Conservation (phyloP, 805 yeast genomes). For the Priceomyces medius region DNA sequence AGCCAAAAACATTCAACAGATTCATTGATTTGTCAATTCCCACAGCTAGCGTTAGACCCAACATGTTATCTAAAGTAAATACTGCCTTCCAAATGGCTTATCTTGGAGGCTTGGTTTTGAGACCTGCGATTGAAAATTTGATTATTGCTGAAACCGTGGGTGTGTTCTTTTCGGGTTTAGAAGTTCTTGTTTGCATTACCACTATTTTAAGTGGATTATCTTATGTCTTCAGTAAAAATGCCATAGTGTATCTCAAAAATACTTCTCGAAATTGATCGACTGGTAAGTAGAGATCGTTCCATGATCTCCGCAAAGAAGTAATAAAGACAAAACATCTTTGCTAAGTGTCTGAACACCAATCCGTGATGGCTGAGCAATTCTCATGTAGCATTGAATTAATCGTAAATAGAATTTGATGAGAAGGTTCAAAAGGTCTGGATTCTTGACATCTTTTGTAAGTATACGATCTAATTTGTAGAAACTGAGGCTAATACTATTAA, state of each 20-base stretch:
- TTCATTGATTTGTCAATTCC: conserved; percentile 79
- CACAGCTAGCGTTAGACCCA: conserved; percentile 86
- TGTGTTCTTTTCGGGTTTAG: conserved; percentile 23
- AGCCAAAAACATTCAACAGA: conserved; percentile 69
- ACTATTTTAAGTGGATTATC: conserved; percentile 78
- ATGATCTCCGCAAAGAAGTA: conserved; percentile 15
- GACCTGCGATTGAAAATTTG: conserved; percentile 29
- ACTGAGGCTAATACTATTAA: conserved; percentile 1
- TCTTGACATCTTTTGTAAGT: neutral
- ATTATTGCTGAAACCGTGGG: conserved; percentile 8
- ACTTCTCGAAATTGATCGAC: conserved; percentile 7
- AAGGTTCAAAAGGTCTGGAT: conserved; percentile 1
- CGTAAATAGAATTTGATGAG: conserved; percentile 5
- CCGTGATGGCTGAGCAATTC: neutral
- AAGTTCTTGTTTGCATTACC: conserved; percentile 45
- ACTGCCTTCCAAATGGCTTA: conserved; percentile 93
- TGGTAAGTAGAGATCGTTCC: conserved; percentile 12
- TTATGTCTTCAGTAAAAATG: conserved; percentile 67
- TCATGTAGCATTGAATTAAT: conserved; percentile 1
- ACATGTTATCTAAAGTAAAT: conserved; percentile 79
- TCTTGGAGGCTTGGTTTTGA: conserved; percentile 51
- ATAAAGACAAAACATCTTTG: conserved; percentile 14
- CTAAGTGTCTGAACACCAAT: neutral
- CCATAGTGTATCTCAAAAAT: conserved; percentile 52
- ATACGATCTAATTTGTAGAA: neutral